phyloP scores from a whole-genome alignment of 768 basidiomycete genomes.

The Lentinula guzmanii region DNA sequence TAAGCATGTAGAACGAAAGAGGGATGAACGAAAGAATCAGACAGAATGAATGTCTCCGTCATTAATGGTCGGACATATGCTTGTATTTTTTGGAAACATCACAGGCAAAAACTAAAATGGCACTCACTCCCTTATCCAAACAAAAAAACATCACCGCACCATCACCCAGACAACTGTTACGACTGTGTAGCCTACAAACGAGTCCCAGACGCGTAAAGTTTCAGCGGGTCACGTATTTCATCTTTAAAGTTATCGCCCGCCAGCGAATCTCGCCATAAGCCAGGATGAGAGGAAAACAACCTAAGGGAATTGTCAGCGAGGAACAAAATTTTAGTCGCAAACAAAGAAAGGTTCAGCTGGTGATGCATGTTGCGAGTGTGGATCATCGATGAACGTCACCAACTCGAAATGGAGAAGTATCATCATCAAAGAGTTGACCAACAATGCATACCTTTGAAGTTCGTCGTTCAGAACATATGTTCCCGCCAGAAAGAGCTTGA shows the following conservation, averaged over 20 bases:
- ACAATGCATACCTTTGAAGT: conserved; percentile 25
- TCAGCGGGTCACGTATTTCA: conserved; percentile 40
- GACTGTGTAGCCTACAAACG: not conserved
- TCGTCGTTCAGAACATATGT: not conserved
- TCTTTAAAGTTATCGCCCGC: conserved; percentile 25
- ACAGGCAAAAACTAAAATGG: conserved; percentile 19
- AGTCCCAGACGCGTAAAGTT: not conserved
- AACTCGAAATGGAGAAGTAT: conserved; percentile 67
- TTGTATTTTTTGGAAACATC: conserved; percentile 56
- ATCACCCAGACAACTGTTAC: not conserved
- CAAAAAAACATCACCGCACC: not conserved
- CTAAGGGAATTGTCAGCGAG: not conserved
- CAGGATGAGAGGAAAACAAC: conserved; percentile 9
- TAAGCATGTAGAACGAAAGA: not conserved
- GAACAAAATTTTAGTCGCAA: conserved; percentile 7
- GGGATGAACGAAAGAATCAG: not conserved
- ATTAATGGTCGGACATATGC: conserved; percentile 69
- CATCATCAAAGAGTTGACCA: conserved; percentile 38
- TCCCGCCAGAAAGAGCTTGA: not conserved
- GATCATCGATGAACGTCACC: conserved; percentile 67
- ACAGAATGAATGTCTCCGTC: conserved; percentile 36
- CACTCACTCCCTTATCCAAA: not conserved
- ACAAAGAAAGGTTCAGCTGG: conserved; percentile 40
- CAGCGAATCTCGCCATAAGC: conserved; percentile 28
- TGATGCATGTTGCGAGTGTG: conserved; percentile 77